Percentiles rank a stretch among this genome's conserved stretches.
Conservation (phyloP, 352 stramenopile genomes). For the Pythium chondricola region DNA sequence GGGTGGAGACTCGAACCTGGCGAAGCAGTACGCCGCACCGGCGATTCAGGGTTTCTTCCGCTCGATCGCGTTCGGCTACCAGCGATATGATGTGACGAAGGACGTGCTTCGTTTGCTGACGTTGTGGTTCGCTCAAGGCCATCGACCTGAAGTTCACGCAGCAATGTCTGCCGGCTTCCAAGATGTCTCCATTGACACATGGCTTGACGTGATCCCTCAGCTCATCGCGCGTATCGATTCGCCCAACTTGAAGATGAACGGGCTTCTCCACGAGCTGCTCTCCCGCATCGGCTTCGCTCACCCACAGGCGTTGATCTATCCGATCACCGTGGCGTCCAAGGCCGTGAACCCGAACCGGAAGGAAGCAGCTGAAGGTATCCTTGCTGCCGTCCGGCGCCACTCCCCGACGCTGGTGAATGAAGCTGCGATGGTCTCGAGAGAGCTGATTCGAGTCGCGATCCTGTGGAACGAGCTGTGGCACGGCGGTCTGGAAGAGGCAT, state of each 20-base stretch:
- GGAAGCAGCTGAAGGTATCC: slow-evolving; percentile 91
- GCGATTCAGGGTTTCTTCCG: slow-evolving; percentile 98
- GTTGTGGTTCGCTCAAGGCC: slow-evolving; percentile 97
- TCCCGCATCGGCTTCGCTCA: slow-evolving; percentile 92
- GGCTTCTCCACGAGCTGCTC: slow-evolving; percentile 81
- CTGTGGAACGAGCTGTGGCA: slow-evolving; percentile 99
- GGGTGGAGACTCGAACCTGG: slow-evolving; percentile 27
- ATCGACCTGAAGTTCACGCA: slow-evolving; percentile 83
- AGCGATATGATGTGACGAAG: slow-evolving; percentile 91
- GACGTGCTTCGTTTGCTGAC: slow-evolving; percentile 98
- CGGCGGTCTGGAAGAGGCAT: slow-evolving; percentile 96
- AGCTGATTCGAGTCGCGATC: slow-evolving; percentile 99
- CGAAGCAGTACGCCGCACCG: slow-evolving; percentile 81
- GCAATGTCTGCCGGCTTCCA: slow-evolving; percentile 86
- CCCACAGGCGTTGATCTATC: slow-evolving; percentile 99
- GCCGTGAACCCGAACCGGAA: slow-evolving; percentile 89
- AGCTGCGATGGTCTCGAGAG: slow-evolving; percentile 91
- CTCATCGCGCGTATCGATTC: slow-evolving; percentile 93
- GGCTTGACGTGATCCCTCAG: slow-evolving; percentile 98
- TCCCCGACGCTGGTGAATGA: slow-evolving; percentile 96
- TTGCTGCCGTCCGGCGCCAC: slow-evolving; percentile 93
- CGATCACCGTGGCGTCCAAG: slow-evolving; percentile 96
- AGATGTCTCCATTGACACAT: slow-evolving; percentile 96
- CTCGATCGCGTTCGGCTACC: slow-evolving; percentile 95
- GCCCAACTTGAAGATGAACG: slow-evolving; percentile 71